phyloP scores from a whole-genome alignment of 2,329 filamentous ascomycete genomes.

The Aspergillus bombycis region DNA sequence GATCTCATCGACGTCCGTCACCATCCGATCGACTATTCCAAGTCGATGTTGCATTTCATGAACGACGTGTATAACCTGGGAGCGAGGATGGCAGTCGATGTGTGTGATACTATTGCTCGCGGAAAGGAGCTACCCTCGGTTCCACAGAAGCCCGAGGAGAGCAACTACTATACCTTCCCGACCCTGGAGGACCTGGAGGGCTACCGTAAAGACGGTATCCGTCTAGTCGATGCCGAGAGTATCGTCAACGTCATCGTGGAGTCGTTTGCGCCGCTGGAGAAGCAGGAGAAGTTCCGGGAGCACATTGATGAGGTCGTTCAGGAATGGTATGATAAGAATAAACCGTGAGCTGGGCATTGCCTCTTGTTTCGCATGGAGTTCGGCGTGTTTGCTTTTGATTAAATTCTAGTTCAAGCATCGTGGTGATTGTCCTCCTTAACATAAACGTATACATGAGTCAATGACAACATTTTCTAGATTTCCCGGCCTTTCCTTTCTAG shows the following conservation, averaged over 20 bases:
- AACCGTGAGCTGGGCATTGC: neutral
- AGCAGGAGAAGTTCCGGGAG: neutral
- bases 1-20: neutral
- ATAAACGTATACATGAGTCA: neutral
- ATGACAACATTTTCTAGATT: neutral
- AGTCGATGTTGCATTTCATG: neutral
- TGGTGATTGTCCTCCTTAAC: neutral
- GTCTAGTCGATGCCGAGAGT: neutral
- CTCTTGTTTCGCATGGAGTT: neutral
- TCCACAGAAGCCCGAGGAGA: neutral
- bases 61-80: neutral
- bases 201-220: neutral
- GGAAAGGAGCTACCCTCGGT: neutral
- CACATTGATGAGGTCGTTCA: conserved; percentile 3
- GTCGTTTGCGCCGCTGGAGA: conserved; percentile 7
- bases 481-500: neutral
- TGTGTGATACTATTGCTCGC: neutral
- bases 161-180: neutral
- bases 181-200: neutral
- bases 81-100: neutral
- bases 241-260: conserved; percentile 8
- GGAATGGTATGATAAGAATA: conserved; percentile 3
- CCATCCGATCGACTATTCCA: conserved; percentile 1
- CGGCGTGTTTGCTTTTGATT: neutral
- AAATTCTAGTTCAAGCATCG: neutral